phyloP scores from a whole-genome alignment of 768 basidiomycete species.

The Boletus coccyginus region DNA sequence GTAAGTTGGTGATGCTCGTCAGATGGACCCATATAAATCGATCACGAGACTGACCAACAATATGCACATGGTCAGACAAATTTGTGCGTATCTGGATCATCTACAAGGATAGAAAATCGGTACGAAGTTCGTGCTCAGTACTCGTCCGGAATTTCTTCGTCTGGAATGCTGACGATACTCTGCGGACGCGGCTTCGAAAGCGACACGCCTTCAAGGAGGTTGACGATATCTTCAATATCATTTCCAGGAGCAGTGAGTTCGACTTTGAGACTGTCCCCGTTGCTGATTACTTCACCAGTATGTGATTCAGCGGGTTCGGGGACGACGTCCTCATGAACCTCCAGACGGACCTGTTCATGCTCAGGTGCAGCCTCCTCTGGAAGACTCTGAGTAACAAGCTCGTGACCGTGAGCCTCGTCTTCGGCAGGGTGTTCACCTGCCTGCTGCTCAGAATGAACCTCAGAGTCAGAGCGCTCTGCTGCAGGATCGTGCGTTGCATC shows the following conservation, averaged over 20 bases:
- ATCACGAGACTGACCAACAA: conserved; percentile 8
- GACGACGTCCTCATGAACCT: conserved; percentile 1
- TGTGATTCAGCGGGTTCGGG: conserved; percentile 13
- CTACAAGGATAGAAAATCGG: conserved; percentile 17
- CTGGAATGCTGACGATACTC: conserved; percentile 50
- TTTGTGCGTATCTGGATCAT: conserved; percentile 18
- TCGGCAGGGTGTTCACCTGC: conserved; percentile 3
- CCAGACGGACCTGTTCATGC: conserved; percentile 10
- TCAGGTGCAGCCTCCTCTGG: conserved; percentile 5
- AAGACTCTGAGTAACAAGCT: neutral
- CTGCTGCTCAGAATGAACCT: conserved; percentile 11
- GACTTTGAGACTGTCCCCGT: conserved; percentile 6
- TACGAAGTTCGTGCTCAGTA: conserved; percentile 33
- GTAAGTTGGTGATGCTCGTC: neutral
- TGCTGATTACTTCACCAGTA: conserved; percentile 4
- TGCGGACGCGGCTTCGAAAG: conserved; percentile 40
- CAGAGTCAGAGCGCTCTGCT: conserved; percentile 8
- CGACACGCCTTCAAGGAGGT: conserved; percentile 49
- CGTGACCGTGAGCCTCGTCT: conserved; percentile 5
- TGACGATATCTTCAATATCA: conserved; percentile 65
- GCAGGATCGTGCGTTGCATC: conserved; percentile 9
- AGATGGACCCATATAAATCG: neutral
- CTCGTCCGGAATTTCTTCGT: conserved; percentile 56
- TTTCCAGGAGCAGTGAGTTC: conserved; percentile 21
- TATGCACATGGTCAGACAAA: conserved; percentile 26